phyloP scores from a whole-genome alignment of 352 stramenopile species.

The Phytopythium ostracodes region DNA sequence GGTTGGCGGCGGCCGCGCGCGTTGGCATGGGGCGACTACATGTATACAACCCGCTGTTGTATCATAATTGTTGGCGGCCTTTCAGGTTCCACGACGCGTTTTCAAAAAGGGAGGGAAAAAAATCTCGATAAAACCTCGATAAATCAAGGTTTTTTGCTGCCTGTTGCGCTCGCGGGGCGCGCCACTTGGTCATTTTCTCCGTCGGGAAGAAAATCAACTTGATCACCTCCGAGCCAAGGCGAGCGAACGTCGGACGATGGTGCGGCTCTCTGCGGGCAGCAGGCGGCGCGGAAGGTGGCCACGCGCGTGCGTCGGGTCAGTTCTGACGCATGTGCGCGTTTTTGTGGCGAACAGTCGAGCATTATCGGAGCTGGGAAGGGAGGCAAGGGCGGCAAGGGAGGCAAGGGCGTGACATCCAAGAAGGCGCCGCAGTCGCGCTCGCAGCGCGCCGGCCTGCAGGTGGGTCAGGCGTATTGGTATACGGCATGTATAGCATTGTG shows the following conservation, averaged over 20 bases:
- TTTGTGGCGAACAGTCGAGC: slow-evolving; percentile 39
- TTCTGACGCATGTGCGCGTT: slow-evolving; percentile 8
- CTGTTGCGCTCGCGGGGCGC: background rate
- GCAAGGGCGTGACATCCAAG: slow-evolving; percentile 98
- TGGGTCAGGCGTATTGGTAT: slow-evolving; percentile 15
- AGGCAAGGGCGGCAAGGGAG: slow-evolving; percentile 98
- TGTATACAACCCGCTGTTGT: no score
- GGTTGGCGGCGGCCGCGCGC: no score
- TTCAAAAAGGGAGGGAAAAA: slow-evolving; percentile 14
- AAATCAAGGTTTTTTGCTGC: background rate
- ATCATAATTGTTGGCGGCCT: no score
- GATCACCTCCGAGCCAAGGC: no score
- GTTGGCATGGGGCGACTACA: no score
- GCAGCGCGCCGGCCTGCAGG: slow-evolving; percentile 96
- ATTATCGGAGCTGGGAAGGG: slow-evolving; percentile 94
- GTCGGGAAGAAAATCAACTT: background rate
- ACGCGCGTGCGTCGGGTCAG: background rate
- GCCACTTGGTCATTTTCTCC: slow-evolving; percentile 7
- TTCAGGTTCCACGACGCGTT: background rate
- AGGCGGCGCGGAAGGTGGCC: background rate
- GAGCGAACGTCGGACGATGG: background rate
- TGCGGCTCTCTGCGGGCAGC: background rate
- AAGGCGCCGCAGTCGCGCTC: slow-evolving; percentile 98
- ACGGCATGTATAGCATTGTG: background rate
- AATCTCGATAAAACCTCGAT: slow-evolving; percentile 16